Conservation (phyloP, 129 eudicot genomes). For the Ambrosia trifida region DNA sequence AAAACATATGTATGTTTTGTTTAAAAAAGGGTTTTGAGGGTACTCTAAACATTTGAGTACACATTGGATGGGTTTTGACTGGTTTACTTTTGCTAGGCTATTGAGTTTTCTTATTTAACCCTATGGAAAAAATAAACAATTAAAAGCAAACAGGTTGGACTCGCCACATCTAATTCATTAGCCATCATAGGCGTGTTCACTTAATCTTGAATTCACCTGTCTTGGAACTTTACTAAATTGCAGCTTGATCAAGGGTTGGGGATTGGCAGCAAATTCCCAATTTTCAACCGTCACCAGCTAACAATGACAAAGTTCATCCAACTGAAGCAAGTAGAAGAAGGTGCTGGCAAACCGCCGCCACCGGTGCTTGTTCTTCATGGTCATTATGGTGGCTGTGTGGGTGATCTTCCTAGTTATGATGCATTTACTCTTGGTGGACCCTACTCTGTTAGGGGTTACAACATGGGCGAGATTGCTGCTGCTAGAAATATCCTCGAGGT, state of each 20-base stretch:
- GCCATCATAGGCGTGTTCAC: background rate
- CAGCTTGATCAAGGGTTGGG: slow-evolving; percentile 96
- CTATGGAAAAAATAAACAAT: background rate
- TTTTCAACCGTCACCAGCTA: slow-evolving; percentile 87
- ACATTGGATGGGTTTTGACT: background rate
- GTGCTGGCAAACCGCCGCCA: slow-evolving; percentile 90
- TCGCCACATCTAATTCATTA: background rate
- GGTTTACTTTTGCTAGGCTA: background rate
- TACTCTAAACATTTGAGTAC: background rate
- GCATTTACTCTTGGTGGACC: slow-evolving; percentile 97
- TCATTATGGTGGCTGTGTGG: slow-evolving; percentile 98
- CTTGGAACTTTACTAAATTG: slow-evolving; percentile 11
- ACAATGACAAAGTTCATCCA: slow-evolving; percentile 71
- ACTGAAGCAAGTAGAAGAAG: slow-evolving; percentile 77
- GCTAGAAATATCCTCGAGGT: slow-evolving; percentile 96
- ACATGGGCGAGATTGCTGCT: slow-evolving; percentile 95
- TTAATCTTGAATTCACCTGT: background rate
- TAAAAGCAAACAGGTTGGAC: background rate
- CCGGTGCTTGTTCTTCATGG: slow-evolving; percentile 94
- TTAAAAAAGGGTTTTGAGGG: background rate
- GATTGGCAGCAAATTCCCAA: slow-evolving; percentile 79
- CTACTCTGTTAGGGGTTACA: slow-evolving; percentile 92
- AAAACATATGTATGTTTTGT: background rate
- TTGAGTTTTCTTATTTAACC: background rate
- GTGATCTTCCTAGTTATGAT: slow-evolving; percentile 95